phyloP scores from a whole-genome alignment of 176 grass and related monocot species.

The Calamus simplicifolius region DNA sequence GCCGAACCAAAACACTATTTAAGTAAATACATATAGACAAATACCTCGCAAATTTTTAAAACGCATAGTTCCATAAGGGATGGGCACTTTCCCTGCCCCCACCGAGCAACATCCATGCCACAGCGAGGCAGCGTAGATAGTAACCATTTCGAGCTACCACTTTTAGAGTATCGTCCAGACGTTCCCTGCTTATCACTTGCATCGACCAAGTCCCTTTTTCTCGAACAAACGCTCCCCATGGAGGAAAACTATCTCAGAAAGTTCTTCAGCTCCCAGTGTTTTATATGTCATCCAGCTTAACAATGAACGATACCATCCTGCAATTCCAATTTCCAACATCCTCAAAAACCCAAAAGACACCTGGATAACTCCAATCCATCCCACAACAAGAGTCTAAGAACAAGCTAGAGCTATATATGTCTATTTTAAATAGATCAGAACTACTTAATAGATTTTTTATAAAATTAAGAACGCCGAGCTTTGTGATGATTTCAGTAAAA shows the following conservation, averaged over 20 bases:
- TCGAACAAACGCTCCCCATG: slow-evolving; percentile 90
- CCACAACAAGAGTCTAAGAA: too few species aligned
- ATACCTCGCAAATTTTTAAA: slow-evolving; percentile 67
- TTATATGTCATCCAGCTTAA: too few species aligned
- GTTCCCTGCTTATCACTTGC: slow-evolving; percentile 28
- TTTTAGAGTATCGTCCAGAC: slow-evolving; percentile 72
- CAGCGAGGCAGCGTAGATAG: slow-evolving; percentile 51
- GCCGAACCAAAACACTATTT: neutral
- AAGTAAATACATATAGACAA: neutral
- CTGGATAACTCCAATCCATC: too few species aligned
- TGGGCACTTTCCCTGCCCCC: slow-evolving; percentile 37
- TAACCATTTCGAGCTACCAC: slow-evolving; percentile 84
- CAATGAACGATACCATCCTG: too few species aligned
- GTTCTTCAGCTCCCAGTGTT: too few species aligned
- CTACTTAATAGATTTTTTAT: too few species aligned
- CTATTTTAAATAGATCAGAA: too few species aligned
- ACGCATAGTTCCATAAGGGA: slow-evolving; percentile 77
- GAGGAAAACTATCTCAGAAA: neutral
- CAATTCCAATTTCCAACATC: too few species aligned
- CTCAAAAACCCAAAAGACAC: too few species aligned
- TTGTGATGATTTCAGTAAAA: too few species aligned
- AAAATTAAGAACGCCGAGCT: too few species aligned
- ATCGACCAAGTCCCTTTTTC: slow-evolving; percentile 51
- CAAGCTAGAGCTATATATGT: too few species aligned
- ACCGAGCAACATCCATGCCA: slow-evolving; percentile 20